phyloP scores from a whole-genome alignment of 2,329 filamentous ascomycete species.

The Chaetomium globosum region DNA sequence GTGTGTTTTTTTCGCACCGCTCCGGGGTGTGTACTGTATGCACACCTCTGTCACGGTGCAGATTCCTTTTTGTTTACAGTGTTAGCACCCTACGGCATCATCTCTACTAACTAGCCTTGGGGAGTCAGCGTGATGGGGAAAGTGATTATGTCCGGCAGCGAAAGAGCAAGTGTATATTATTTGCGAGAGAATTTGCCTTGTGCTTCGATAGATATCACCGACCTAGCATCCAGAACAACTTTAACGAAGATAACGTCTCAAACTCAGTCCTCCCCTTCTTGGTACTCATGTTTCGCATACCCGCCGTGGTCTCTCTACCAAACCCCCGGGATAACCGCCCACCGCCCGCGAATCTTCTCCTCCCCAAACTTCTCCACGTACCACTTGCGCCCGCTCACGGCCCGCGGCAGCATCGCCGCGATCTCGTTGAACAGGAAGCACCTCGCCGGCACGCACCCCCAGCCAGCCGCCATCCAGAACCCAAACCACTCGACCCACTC shows the following conservation, averaged over 20 bases:
- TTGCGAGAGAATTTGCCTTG: background rate
- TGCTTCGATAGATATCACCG: background rate
- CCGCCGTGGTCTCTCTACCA: slow-evolving; percentile 20
- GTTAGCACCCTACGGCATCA: slow-evolving; percentile 18
- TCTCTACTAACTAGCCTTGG: slow-evolving; percentile 16
- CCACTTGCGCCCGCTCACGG: slow-evolving; percentile 79
- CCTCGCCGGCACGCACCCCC: slow-evolving; percentile 71
- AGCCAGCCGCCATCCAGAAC: slow-evolving; percentile 76
- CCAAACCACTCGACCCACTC: slow-evolving; percentile 97
- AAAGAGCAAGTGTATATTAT: background rate
- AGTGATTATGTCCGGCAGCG: background rate
- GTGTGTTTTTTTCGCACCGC: slow-evolving; percentile 24
- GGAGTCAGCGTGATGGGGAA: background rate
- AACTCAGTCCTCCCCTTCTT: background rate
- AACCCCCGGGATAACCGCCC: slow-evolving; percentile 67
- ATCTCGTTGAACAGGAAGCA: slow-evolving; percentile 86
- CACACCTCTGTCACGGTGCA: slow-evolving; percentile 28
- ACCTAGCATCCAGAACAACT: background rate
- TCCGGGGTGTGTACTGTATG: slow-evolving; percentile 14
- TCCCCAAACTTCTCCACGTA: slow-evolving; percentile 86
- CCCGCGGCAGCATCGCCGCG: slow-evolving; percentile 84
- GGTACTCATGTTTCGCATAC: background rate
- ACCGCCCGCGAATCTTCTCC: slow-evolving; percentile 73
- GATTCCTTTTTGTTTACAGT: slow-evolving; percentile 15
- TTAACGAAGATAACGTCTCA: background rate